These are phyloP conservation scores for Chiua sp. DNA, from an alignment of 1,284 basidiomycete species.

Conservation along the genomic window DNA sequence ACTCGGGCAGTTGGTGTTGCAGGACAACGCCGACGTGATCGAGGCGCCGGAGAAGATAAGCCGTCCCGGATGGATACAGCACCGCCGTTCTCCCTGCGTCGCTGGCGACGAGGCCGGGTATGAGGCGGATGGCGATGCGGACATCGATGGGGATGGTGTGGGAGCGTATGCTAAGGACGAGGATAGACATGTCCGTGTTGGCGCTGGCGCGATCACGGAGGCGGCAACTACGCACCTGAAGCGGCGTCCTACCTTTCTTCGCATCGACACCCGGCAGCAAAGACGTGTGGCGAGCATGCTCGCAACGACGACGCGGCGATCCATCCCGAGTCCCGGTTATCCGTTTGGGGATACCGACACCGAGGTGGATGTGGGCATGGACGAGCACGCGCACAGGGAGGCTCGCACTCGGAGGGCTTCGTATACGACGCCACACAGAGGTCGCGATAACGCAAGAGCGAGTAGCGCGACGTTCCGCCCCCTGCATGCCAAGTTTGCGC, in stretches of 20 bases:
- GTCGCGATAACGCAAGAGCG: too few relatives aligned
- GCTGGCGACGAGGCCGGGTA: slow-evolving; percentile 28
- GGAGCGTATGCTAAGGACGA: background rate
- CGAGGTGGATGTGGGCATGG: too few relatives aligned
- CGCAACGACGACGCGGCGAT: slow-evolving; percentile 4
- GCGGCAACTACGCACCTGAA: background rate
- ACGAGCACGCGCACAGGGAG: too few relatives aligned
- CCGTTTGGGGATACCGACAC: too few relatives aligned
- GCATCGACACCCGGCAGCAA: slow-evolving; percentile 32
- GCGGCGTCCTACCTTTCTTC: slow-evolving; percentile 24
- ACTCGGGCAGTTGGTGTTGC: slow-evolving; percentile 7
- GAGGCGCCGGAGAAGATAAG: background rate
- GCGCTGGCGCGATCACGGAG: background rate
- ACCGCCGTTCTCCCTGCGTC: background rate
- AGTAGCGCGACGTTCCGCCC: background rate
- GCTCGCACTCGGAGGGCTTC: too few relatives aligned
- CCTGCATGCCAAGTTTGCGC: background rate
- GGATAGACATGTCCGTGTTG: background rate
- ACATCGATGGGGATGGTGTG: slow-evolving; percentile 23
- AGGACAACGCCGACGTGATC: background rate
- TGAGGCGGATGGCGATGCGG: slow-evolving; percentile 31
- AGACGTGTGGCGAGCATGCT: slow-evolving; percentile 31
- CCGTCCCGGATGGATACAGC: too few relatives aligned
- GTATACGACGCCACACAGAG: too few relatives aligned
- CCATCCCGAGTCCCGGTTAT: background rate